Conservation (phyloP, 2,329 filamentous ascomycete species). For the Ophiocordyceps camponoti-rufipedis region DNA sequence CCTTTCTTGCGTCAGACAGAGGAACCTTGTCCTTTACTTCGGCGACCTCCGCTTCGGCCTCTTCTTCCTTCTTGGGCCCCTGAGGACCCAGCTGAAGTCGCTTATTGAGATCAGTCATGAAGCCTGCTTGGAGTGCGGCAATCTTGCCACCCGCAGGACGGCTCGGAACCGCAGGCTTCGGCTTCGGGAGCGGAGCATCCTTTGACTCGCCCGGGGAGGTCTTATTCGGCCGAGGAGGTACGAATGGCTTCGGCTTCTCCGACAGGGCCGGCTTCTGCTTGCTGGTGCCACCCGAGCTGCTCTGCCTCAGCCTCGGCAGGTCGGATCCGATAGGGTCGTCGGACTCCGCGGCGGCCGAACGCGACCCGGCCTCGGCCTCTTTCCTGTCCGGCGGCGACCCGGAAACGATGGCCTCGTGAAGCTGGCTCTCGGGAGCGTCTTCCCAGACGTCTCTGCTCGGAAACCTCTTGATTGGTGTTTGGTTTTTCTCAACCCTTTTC, state of each 20-base stretch:
- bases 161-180: constrained; percentile 65
- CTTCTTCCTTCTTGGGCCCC: constrained; percentile 56
- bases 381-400: constrained; percentile 12
- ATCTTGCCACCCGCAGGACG: constrained; percentile 73
- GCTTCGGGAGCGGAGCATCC: constrained; percentile 34
- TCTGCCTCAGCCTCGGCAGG: constrained; percentile 33
- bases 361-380: constrained; percentile 11
- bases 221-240: constrained; percentile 47
- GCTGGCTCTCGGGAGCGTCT: constrained; percentile 69
- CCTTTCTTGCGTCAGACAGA: constrained; percentile 77
- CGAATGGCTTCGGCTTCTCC: constrained; percentile 37
- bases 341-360: constrained; percentile 15
- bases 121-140: constrained; percentile 74
- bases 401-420: constrained; percentile 57
- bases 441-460: constrained; percentile 92
- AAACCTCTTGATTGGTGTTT: constrained; percentile 46
- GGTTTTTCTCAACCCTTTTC: constrained; percentile 23
- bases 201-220: constrained; percentile 18
- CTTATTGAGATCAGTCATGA: constrained; percentile 85
- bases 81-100: constrained; percentile 76
- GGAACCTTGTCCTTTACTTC: constrained; percentile 55
- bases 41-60: constrained; percentile 30
- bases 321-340: constrained; percentile 29
- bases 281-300: constrained; percentile 15
- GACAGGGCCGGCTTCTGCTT: constrained; percentile 25